Evolutionary conservation across 2,329 filamentous ascomycete species (phyloP), one percentile per base, ranked within the genome.

Genomic region (Venturia effusa): DNA sequence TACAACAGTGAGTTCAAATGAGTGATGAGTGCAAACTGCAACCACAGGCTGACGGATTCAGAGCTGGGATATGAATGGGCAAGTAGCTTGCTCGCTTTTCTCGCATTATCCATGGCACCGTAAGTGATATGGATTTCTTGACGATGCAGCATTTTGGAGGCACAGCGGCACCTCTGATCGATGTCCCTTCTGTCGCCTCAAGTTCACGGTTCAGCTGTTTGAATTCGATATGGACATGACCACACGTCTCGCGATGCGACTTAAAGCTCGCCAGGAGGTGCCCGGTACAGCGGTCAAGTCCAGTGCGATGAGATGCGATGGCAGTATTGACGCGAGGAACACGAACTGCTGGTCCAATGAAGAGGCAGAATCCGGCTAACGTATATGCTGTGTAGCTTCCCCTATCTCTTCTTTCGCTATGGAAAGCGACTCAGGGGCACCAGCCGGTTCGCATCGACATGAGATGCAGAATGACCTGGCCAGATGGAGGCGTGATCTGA

Each of bases 31-130:
- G 27, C 27, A 37, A 19, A 57, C 15, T n/a, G 51, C 30, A 57
- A 34, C 51, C 76, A 77, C 73, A 74, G 70, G 75, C 75, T 78
- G 70, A 75, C 71, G 41, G 34, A 30, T 19, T n/a, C 32, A 61
- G 73, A 69, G 66, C 68, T 81, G 64, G 79, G 79, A 59, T 80
- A 80, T 69, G 78, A 80, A 67, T 81, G 79, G 79, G 79, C 79
- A 62, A 76, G 75, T 64, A 75, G 74, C 24, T 62, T 80, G 64
- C 74, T 81, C 48, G 76, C 73, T 61, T 80, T 80, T 70, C 71
- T 81, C 66, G 77, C 78, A 22, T 72, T 81, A 41, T 77, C 75
- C 22, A 79, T 81, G 77, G 75, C 76, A 65, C 79, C 79, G 71
- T 77, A 72, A 73, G 74, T 68, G 27, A 40, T 40, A 34, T 37